Percentiles rank a stretch among this genome's conserved stretches.
phyloP scores from a whole-genome alignment of 139 green algal genomes.

The Edaphochlamys debaryana region DNA sequence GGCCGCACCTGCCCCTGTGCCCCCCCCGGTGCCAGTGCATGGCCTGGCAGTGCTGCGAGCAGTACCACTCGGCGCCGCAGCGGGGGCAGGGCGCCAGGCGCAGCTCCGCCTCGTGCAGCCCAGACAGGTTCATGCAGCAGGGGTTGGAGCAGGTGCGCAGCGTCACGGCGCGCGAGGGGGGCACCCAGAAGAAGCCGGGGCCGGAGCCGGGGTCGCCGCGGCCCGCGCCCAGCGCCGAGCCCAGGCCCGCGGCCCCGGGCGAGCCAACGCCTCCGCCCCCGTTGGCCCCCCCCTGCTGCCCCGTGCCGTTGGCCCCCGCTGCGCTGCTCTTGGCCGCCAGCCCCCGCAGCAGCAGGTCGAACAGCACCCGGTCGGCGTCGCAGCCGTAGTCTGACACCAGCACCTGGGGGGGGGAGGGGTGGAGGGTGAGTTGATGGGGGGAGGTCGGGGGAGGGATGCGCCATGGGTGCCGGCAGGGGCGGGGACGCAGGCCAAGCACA shows the following conservation, averaged over 20 bases:
- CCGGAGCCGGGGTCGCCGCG: background rate
- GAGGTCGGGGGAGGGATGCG: too few relatives aligned
- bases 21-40: conserved; percentile 16
- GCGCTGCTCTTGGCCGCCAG: conserved; percentile 3
- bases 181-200: conserved; percentile 26
- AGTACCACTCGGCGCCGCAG: conserved; percentile 25
- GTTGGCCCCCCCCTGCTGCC: background rate
- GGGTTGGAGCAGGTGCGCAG: conserved; percentile 34
- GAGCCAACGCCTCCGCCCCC: background rate
- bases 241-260: too few relatives aligned
- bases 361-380: conserved; percentile 27
- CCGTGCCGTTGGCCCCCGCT: too few relatives aligned
- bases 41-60: conserved; percentile 32
- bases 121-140: conserved; percentile 45
- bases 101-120: conserved; percentile 20
- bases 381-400: conserved; percentile 30
- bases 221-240: background rate
- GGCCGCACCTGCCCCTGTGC: background rate
- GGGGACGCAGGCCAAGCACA: too few relatives aligned
- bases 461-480: too few relatives aligned
- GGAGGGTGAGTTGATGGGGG: too few relatives aligned
- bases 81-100: conserved; percentile 21
- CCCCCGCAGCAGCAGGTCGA: conserved; percentile 29
- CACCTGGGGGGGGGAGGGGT: background rate
- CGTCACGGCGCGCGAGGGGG: background rate